phyloP scores from a whole-genome alignment of 495 filamentous ascomycete genomes.

The Aspergillus ellipticus region DNA sequence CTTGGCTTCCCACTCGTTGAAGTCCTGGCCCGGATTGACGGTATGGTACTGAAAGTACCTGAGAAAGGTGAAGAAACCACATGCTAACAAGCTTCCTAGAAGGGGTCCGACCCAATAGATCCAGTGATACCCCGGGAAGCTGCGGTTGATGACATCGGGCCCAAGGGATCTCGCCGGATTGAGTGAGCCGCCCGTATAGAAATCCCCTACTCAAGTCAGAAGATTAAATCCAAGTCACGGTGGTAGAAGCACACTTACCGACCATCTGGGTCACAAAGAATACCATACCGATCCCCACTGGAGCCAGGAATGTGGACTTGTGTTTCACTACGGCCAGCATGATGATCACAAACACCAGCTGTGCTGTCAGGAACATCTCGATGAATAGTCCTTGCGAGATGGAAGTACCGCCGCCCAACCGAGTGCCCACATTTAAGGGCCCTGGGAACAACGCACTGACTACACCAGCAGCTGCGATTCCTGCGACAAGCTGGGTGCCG shows the following conservation, averaged over 20 bases:
- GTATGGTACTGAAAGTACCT: constrained; percentile 69
- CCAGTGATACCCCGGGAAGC: constrained; percentile 56
- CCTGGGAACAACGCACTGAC: constrained; percentile 62
- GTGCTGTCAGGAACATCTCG: constrained; percentile 75
- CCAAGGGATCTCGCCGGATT: constrained; percentile 74
- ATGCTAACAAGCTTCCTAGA: constrained; percentile 63
- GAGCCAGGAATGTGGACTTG: constrained; percentile 73
- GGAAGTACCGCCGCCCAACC: constrained; percentile 53
- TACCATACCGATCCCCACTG: constrained; percentile 69
- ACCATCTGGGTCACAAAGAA: constrained; percentile 68
- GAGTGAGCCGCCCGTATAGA: constrained; percentile 68
- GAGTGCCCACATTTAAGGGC: constrained; percentile 56
- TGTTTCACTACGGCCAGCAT: constrained; percentile 84
- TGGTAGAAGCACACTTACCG: constrained; percentile 40
- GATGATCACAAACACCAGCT: constrained; percentile 75
- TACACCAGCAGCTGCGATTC: constrained; percentile 59
- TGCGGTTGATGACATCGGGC: constrained; percentile 59
- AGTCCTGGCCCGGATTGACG: constrained; percentile 74
- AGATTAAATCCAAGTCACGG: neutral
- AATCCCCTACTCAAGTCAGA: constrained; percentile 46
- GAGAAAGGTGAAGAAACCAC: constrained; percentile 63
- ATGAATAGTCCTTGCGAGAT: constrained; percentile 69
- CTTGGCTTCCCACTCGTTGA: constrained; percentile 36
- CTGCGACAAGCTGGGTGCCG: constrained; percentile 53
- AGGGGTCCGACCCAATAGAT: constrained; percentile 65